Percentiles rank a stretch among this genome's conserved stretches.
phyloP scores from a whole-genome alignment of 208 protist genomes.

The Acanthamoeba divionensis region DNA sequence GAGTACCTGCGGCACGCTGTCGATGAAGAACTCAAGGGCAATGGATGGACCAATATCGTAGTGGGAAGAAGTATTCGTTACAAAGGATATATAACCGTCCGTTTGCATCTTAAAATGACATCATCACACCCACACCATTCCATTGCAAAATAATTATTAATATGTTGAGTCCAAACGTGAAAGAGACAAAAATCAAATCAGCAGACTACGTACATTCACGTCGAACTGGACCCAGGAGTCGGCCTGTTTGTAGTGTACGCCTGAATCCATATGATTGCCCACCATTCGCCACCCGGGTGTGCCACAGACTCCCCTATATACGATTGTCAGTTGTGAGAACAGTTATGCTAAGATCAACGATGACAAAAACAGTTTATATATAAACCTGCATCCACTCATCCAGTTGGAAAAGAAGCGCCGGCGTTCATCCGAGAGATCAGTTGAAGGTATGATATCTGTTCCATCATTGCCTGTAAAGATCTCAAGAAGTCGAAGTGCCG shows the following conservation, averaged over 20 bases:
- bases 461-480: constrained; percentile 42
- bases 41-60: constrained; percentile 39
- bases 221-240: constrained; percentile 30
- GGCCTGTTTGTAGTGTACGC: constrained; percentile 20
- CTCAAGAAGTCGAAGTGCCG: neutral
- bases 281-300: neutral
- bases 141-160: neutral
- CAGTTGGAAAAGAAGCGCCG: too few relatives aligned
- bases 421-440: too few relatives aligned
- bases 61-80: neutral
- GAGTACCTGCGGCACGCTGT: constrained; percentile 19
- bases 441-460: neutral
- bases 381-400: too few relatives aligned
- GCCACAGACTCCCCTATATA: constrained; percentile 29
- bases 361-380: too few relatives aligned
- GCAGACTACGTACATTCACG: neutral
- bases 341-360: too few relatives aligned
- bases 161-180: neutral
- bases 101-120: neutral
- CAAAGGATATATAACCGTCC: neutral
- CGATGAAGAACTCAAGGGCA: constrained; percentile 53
- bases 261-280: constrained; percentile 37
- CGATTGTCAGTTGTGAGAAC: too few relatives aligned
- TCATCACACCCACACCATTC: neutral
- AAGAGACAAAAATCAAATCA: neutral